Conservation (phyloP, 129 eudicot genomes). For the Daucus carota region DH1_v3.0 NC_030385.2:6972501-6973000, state of each 20-base stretch:
- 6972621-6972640: conserved; percentile 23
- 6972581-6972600: conserved; percentile 11
- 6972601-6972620: conserved; percentile 20
- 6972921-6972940: conserved; percentile 13
- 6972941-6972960: conserved; percentile 9
- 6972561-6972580: conserved; percentile 19
- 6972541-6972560: not conserved
- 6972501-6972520: conserved; percentile 16
- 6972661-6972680: conserved; percentile 14
- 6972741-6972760: not conserved
- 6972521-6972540: conserved; percentile 1
- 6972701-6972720: conserved; percentile 9
- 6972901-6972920: conserved; percentile 16
- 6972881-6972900: conserved; percentile 4
- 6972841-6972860: conserved; percentile 3
- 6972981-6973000: conserved; percentile 21
- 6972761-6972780: not conserved
- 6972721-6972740: not conserved
- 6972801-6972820: conserved; percentile 13
- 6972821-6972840: not conserved
- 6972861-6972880: conserved; percentile 8
- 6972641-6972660: conserved; percentile 17
- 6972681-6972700: conserved; percentile 29
- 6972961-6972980: conserved; percentile 17
- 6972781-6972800: conserved; percentile 5